phyloP scores from a whole-genome alignment of 1,284 basidiomycete species.

The Marasmius tenuissimus region DNA sequence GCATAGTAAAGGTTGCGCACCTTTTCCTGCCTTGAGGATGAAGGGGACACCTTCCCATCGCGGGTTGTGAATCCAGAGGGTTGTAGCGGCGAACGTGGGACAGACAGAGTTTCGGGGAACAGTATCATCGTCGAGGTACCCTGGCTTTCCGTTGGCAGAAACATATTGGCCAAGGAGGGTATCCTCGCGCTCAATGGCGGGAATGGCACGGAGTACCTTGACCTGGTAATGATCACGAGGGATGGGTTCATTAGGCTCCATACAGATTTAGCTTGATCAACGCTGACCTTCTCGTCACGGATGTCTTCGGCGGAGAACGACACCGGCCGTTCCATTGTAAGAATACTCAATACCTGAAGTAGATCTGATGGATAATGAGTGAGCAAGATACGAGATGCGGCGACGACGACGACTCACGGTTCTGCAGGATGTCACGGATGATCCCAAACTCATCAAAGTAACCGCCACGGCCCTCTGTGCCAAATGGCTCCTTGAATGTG shows the following conservation, averaged over 20 bases:
- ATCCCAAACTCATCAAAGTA: slow-evolving; percentile 99
- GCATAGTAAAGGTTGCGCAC: slow-evolving; percentile 35
- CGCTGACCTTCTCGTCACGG: slow-evolving; percentile 88
- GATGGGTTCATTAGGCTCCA: slow-evolving; percentile 13
- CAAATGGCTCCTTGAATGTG: slow-evolving; percentile 98
- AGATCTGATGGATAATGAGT: slow-evolving; percentile 60
- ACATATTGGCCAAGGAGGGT: slow-evolving; percentile 93
- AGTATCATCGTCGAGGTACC: slow-evolving; percentile 94
- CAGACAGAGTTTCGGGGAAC: slow-evolving; percentile 90
- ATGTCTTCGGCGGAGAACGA: slow-evolving; percentile 96
- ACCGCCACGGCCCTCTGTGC: slow-evolving; percentile 94
- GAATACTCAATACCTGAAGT: slow-evolving; percentile 87
- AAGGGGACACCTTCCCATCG: slow-evolving; percentile 98
- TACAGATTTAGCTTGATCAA: slow-evolving; percentile 13
- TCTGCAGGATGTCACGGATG: slow-evolving; percentile 94
- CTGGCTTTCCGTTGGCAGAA: slow-evolving; percentile 85
- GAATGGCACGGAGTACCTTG: slow-evolving; percentile 90
- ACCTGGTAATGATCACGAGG: slow-evolving; percentile 53
- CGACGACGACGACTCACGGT: slow-evolving; percentile 66
- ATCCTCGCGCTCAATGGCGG: slow-evolving; percentile 76
- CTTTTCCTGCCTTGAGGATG: slow-evolving; percentile 96
- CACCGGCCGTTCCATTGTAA: slow-evolving; percentile 97
- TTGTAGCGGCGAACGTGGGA: slow-evolving; percentile 89
- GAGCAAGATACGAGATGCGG: background rate
- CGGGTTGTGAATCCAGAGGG: slow-evolving; percentile 90